These are phyloP conservation scores for Botrytis squamosa DNA, from an alignment of 2,329 filamentous ascomycete species.

Conservation along the genomic window DNA sequence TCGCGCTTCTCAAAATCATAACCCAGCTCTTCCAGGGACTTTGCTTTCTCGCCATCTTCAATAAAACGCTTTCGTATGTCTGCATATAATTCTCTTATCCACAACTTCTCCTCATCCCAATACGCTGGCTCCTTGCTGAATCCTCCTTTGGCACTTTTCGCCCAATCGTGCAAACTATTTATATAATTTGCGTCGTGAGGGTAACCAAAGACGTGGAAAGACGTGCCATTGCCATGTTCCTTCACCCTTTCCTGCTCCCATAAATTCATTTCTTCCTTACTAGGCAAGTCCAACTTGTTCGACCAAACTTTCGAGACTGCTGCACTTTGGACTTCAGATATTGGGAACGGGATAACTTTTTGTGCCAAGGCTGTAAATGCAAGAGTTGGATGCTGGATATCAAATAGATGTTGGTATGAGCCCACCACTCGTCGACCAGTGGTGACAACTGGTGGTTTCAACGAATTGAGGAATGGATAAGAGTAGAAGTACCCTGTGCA, in stretches of 20 bases:
- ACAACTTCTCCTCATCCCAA: conserved; percentile 71
- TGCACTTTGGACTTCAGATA: conserved; percentile 76
- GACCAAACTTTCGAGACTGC: conserved; percentile 76
- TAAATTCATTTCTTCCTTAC: conserved; percentile 58
- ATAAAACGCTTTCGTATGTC: conserved; percentile 73
- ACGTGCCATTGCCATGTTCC: conserved; percentile 46
- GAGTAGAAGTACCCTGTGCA: conserved; percentile 89
- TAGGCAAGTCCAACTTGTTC: conserved; percentile 64
- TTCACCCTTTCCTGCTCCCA: conserved; percentile 58
- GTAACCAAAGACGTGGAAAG: conserved; percentile 50
- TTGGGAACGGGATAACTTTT: conserved; percentile 83
- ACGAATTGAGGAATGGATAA: conserved; percentile 65
- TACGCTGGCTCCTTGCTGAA: conserved; percentile 64
- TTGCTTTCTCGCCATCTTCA: conserved; percentile 61
- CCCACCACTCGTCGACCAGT: conserved; percentile 69
- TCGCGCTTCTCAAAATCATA: conserved; percentile 49
- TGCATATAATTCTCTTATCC: conserved; percentile 67
- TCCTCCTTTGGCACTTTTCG: conserved; percentile 48
- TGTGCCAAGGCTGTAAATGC: conserved; percentile 74
- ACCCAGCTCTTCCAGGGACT: conserved; percentile 68
- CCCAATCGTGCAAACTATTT: conserved; percentile 66
- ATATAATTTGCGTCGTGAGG: conserved; percentile 68
- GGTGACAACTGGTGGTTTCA: conserved; percentile 57
- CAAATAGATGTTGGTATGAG: conserved; percentile 78
- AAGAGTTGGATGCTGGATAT: conserved; percentile 72